Conservation (phyloP, 148 eudicot genomes). For the Rheum nobile region DNA sequence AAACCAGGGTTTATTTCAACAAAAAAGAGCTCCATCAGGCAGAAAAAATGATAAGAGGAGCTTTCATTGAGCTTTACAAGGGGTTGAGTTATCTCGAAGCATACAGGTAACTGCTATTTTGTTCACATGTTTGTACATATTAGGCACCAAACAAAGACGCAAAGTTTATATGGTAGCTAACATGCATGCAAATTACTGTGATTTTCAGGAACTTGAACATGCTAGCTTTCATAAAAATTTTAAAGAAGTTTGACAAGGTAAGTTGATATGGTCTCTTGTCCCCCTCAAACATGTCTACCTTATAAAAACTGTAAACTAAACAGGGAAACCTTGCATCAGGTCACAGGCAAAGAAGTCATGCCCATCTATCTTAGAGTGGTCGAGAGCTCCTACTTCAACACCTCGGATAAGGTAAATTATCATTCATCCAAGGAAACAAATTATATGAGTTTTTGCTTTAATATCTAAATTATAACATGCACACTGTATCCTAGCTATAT, state of each 20-base stretch:
- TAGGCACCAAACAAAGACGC: not conserved
- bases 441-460: not conserved
- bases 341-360: constrained; percentile 69
- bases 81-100: constrained; percentile 82
- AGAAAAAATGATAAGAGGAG: constrained; percentile 89
- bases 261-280: constrained; percentile 18
- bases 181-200: not conserved
- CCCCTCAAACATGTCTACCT: not conserved
- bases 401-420: constrained; percentile 75
- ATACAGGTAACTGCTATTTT: constrained; percentile 42
- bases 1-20: constrained; percentile 45
- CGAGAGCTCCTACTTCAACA: constrained; percentile 90
- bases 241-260: constrained; percentile 95
- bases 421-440: constrained; percentile 3
- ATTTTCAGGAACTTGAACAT: constrained; percentile 84
- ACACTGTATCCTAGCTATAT: not conserved
- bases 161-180: not conserved
- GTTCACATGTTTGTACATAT: not conserved
- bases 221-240: constrained; percentile 89
- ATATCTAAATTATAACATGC: not conserved
- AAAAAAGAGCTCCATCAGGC: constrained; percentile 76
- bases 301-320: not conserved
- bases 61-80: constrained; percentile 85
- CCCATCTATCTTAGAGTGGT: constrained; percentile 86
- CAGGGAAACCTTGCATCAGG: constrained; percentile 27